A percentile compares a stretch with the other conserved stretches of the same genome.
Conservation (phyloP, 2,329 filamentous ascomycete species). For the Tolypocladium capitatum region DNA sequence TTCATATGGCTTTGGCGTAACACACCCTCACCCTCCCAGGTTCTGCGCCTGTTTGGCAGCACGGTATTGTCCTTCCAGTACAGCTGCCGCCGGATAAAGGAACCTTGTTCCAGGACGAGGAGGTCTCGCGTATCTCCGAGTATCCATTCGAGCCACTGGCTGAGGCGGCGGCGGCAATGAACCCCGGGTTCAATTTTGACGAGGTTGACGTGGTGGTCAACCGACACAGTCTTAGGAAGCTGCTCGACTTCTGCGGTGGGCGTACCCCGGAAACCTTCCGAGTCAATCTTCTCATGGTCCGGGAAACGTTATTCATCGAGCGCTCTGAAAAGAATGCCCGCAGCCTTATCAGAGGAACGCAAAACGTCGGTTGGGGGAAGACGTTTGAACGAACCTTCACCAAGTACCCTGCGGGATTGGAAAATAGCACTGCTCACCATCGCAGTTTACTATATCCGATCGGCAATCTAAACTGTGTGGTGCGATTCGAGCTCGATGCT, state of each 20-base stretch:
- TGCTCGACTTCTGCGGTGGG: background rate
- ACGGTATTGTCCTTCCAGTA: background rate
- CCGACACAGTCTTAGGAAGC: background rate
- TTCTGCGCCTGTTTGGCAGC: background rate
- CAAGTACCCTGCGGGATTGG: background rate
- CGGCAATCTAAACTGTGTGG: background rate
- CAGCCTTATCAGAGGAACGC: background rate
- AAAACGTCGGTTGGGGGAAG: background rate
- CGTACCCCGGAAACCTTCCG: background rate
- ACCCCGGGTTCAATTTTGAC: background rate
- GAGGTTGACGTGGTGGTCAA: background rate
- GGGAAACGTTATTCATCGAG: background rate
- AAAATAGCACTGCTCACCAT: background rate
- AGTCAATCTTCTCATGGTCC: background rate
- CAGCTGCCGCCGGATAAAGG: background rate
- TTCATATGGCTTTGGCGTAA: background rate
- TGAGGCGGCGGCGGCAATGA: background rate
- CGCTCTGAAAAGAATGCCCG: background rate
- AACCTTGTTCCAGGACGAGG: background rate
- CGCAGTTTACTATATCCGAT: background rate
- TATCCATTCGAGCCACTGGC: background rate
- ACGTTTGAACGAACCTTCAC: background rate
- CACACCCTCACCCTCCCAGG: background rate
- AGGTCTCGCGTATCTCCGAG: background rate
- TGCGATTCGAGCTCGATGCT: background rate